Percentiles rank a stretch among this genome's conserved stretches.
Evolutionary conservation across 176 grass and related monocot species (phyloP).

Genomic region (Panicum miliaceum): DNA sequence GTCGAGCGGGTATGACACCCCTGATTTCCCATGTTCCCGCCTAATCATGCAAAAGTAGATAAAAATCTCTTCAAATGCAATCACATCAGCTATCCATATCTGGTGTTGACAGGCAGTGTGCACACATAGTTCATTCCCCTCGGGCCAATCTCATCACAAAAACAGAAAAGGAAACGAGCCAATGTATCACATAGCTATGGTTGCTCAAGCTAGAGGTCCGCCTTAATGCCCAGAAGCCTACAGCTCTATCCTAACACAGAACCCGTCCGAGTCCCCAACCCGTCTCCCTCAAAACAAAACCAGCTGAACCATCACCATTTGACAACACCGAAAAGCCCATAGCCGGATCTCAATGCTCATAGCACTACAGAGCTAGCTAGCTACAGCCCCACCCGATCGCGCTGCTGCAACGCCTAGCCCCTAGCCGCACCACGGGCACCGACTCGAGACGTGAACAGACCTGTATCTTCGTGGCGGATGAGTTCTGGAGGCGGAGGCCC

Average conservation of each 20-base stretch:
- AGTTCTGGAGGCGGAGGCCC: conserved; percentile 67
- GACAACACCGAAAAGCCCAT: not conserved
- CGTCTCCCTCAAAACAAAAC: not conserved
- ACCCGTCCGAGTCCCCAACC: not conserved
- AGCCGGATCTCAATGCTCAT: conserved; percentile 11
- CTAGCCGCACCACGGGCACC: not conserved
- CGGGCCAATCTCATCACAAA: not conserved
- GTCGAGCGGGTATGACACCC: not conserved
- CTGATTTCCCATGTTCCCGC: not conserved
- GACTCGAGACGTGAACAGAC: conserved; percentile 45
- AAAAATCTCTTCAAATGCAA: not conserved
- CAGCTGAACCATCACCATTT: conserved; percentile 5
- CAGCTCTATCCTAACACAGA: not conserved
- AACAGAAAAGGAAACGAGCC: not conserved
- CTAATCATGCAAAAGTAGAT: not conserved
- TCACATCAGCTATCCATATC: not conserved
- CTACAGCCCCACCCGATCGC: conserved; percentile 32
- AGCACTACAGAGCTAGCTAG: not conserved
- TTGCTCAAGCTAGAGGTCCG: not conserved
- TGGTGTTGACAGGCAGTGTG: not conserved
- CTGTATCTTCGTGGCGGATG: conserved; percentile 89
- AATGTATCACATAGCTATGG: not conserved
- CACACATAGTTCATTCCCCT: not conserved
- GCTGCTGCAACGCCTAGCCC: not conserved
- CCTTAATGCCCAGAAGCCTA: not conserved